phyloP scores from a whole-genome alignment of 208 protist species.

The Phytomonas serpens region DNA sequence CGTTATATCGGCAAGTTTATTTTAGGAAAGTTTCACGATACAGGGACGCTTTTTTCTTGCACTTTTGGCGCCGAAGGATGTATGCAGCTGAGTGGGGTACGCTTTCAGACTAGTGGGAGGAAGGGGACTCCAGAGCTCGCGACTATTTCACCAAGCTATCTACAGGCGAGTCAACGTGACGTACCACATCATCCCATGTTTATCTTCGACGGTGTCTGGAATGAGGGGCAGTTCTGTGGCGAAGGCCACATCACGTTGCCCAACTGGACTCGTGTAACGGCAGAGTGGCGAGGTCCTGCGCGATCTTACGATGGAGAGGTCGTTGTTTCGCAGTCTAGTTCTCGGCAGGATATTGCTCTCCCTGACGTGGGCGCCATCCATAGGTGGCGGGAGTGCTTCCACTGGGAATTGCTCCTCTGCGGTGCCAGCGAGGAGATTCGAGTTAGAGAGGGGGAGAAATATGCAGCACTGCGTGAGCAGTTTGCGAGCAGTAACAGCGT shows the following conservation, averaged over 20 bases:
- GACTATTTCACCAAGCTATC: not conserved
- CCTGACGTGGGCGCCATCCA: slow-evolving; percentile 12
- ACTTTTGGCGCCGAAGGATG: slow-evolving; percentile 19
- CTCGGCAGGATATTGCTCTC: slow-evolving; percentile 4
- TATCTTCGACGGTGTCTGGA: slow-evolving; percentile 65
- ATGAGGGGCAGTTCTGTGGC: slow-evolving; percentile 34
- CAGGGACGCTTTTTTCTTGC: slow-evolving; percentile 49
- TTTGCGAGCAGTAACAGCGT: slow-evolving; percentile 17
- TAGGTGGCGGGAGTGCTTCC: slow-evolving; percentile 61
- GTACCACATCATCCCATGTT: slow-evolving; percentile 13
- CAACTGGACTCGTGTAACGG: slow-evolving; percentile 38
- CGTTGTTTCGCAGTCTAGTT: slow-evolving; percentile 9
- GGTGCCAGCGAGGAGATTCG: slow-evolving; percentile 18
- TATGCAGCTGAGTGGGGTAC: slow-evolving; percentile 11
- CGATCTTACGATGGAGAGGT: slow-evolving; percentile 29
- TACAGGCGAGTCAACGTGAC: not conserved
- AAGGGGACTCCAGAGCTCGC: not conserved
- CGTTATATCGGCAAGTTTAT: slow-evolving; percentile 65
- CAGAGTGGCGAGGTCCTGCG: slow-evolving; percentile 50
- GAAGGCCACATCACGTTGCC: slow-evolving; percentile 68
- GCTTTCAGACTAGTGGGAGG: not conserved
- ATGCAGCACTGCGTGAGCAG: slow-evolving; percentile 8
- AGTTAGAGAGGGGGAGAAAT: not conserved
- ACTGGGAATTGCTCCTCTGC: slow-evolving; percentile 69
- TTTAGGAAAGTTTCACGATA: slow-evolving; percentile 48